Percentiles rank a stretch among this genome's conserved stretches.
Evolutionary conservation across 2,329 filamentous ascomycete species (phyloP).

Genomic region (Colletotrichum navitas): DNA sequence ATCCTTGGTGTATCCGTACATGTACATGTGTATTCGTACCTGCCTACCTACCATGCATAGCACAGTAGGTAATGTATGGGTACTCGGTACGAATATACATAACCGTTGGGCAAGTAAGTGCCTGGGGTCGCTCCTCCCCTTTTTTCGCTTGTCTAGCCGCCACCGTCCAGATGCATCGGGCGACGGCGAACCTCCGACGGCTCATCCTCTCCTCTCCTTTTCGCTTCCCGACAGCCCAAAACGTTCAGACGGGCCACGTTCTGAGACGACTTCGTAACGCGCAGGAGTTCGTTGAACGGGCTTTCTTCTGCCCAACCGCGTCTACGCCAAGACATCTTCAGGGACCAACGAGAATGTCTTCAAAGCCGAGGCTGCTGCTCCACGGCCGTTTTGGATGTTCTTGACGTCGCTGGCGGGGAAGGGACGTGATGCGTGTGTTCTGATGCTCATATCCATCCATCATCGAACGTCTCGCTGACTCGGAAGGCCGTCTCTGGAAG

Average conservation of each 20-base stretch:
- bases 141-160: background rate
- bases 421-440: background rate
- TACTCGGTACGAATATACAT: no score
- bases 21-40: background rate
- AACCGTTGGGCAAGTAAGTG: background rate
- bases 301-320: constrained; percentile 12
- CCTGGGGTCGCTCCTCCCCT: background rate
- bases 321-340: background rate
- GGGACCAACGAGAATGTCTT: background rate
- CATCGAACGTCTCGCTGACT: background rate
- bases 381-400: background rate
- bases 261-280: constrained; percentile 41
- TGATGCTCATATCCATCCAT: constrained; percentile 4
- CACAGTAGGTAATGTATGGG: no score
- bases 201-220: constrained; percentile 18
- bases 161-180: background rate
- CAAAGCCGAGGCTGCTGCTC: constrained; percentile 23
- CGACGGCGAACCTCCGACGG: constrained; percentile 35
- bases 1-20: background rate
- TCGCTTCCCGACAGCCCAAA: background rate
- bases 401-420: background rate
- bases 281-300: constrained; percentile 17
- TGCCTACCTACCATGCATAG: no score
- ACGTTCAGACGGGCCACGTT: constrained; percentile 25
- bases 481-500: background rate